Evolutionary conservation across 139 green algal genomes (phyloP).

Genomic region (Auxenochlorella pyrenoidosa): DNA sequence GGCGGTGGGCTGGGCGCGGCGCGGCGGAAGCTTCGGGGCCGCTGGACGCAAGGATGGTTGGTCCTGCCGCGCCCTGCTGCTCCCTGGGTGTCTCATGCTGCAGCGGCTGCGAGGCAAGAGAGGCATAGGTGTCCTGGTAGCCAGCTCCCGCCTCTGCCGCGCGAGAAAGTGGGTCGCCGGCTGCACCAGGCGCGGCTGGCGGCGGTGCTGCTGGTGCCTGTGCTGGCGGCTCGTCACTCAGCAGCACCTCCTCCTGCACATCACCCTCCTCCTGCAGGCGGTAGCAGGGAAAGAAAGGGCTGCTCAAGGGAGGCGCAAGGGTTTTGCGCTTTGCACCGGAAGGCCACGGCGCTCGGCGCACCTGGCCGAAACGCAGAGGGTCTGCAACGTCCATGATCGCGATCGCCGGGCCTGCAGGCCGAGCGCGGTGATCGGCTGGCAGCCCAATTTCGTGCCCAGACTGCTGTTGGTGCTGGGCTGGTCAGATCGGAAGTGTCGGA

Average conservation of each 20-base stretch:
- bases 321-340: neutral
- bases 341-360: neutral
- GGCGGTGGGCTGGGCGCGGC: neutral
- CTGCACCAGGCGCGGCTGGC: neutral
- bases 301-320: neutral
- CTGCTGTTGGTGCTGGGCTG: too few species aligned
- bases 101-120: neutral
- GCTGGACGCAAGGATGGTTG: too few species aligned
- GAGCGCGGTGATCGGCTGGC: too few species aligned
- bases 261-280: constrained; percentile 3
- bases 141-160: neutral
- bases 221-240: constrained; percentile 17
- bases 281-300: neutral
- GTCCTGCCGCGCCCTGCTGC: neutral
- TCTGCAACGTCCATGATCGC: neutral
- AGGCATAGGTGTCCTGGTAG: neutral
- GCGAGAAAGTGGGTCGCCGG: neutral
- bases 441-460: too few species aligned
- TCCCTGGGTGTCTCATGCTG: neutral
- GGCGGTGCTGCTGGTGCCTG: neutral
- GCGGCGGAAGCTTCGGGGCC: neutral
- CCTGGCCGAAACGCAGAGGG: constrained; percentile 6
- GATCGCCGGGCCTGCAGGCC: neutral
- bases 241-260: constrained; percentile 29
- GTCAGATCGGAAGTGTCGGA: too few species aligned